Evolutionary conservation across 2,329 filamentous ascomycete species (phyloP).

Genomic region (Pestalotiopsis fici): DNA sequence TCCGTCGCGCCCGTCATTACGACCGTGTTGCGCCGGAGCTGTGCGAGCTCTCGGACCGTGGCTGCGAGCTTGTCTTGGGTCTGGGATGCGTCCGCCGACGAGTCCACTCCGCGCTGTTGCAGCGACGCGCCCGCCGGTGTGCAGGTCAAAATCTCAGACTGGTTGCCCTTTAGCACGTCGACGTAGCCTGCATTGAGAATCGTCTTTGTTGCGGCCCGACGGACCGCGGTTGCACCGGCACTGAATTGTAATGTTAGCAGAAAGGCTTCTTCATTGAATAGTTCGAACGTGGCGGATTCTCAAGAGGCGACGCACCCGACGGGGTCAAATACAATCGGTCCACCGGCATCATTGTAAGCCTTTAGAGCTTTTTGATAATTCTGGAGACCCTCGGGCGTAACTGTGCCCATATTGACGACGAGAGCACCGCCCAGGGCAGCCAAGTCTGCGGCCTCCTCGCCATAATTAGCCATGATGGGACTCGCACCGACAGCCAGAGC

Average conservation of each 20-base stretch:
- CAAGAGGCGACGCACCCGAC: conserved; percentile 62
- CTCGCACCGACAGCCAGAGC: conserved; percentile 77
- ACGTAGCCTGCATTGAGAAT: conserved; percentile 77
- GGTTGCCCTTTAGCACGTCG: conserved; percentile 91
- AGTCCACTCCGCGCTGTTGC: conserved; percentile 85
- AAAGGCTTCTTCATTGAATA: not conserved
- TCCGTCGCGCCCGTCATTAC: conserved; percentile 83
- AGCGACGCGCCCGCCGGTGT: conserved; percentile 29
- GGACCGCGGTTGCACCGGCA: conserved; percentile 77
- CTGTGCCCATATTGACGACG: conserved; percentile 93
- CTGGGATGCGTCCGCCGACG: conserved; percentile 52
- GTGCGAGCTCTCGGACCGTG: conserved; percentile 68
- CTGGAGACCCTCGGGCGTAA: conserved; percentile 71
- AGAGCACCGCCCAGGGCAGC: conserved; percentile 74
- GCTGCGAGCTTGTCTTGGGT: conserved; percentile 54
- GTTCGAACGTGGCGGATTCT: not conserved
- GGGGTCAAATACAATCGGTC: conserved; percentile 83
- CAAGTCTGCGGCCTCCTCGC: conserved; percentile 80
- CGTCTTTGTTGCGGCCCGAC: conserved; percentile 69
- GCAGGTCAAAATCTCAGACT: conserved; percentile 85
- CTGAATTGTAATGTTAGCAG: conserved; percentile 29
- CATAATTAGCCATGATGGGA: conserved; percentile 92
- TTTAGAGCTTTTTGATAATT: conserved; percentile 74
- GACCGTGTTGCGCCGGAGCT: conserved; percentile 68
- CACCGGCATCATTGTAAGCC: conserved; percentile 78